Evolutionary conservation across 208 protist species (phyloP).

Genomic region (Trypanosoma congolense): DNA sequence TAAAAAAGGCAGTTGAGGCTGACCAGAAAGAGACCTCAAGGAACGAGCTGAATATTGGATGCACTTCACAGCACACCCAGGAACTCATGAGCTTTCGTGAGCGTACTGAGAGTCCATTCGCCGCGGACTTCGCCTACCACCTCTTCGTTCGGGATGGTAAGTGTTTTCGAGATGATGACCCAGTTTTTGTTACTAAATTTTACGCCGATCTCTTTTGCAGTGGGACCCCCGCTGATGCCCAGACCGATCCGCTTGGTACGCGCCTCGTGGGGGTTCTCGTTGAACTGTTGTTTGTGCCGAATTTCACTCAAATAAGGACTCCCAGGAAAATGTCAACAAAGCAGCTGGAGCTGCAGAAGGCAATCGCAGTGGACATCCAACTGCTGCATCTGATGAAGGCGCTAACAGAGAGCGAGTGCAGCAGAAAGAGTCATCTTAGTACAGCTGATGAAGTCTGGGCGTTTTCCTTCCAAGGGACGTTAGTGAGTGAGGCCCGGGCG

Average conservation of each 20-base stretch:
- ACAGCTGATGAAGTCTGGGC: not conserved
- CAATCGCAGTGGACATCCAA: not conserved
- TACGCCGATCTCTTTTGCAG: not conserved
- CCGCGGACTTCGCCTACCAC: constrained; percentile 23
- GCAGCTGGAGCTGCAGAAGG: not conserved
- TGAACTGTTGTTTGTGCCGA: constrained; percentile 13
- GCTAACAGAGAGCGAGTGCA: not conserved
- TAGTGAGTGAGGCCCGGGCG: constrained; percentile 5
- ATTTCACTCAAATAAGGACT: constrained; percentile 4
- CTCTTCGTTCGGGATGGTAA: constrained; percentile 18
- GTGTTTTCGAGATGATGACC: not conserved
- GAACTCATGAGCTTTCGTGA: constrained; percentile 1
- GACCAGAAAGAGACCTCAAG: constrained; percentile 4
- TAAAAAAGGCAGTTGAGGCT: not conserved
- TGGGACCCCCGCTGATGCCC: not conserved
- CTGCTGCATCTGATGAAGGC: not conserved
- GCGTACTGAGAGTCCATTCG: constrained; percentile 17
- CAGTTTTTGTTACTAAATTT: not conserved
- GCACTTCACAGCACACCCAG: constrained; percentile 16
- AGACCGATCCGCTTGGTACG: not conserved
- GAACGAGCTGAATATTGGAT: constrained; percentile 2
- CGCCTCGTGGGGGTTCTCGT: constrained; percentile 9
- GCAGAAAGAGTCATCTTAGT: not conserved
- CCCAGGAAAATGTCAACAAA: not conserved
- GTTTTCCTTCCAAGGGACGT: not conserved